These are phyloP conservation scores for Amauroascus verrucosus DNA, from an alignment of 2,329 filamentous ascomycete genomes.

Conservation along the genomic window DNA sequence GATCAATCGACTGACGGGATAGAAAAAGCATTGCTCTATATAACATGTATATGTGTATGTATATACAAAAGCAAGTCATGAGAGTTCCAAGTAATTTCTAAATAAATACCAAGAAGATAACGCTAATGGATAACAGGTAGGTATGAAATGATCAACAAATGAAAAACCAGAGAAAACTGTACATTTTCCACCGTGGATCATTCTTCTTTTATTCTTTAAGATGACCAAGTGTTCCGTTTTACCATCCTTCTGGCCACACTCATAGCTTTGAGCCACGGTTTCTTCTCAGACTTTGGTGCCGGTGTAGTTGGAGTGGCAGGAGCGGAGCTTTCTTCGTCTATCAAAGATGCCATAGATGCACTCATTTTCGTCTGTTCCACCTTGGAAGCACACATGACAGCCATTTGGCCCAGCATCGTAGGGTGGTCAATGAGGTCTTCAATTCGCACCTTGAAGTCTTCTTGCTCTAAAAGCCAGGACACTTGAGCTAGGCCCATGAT, in stretches of 20 bases:
- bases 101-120: no score
- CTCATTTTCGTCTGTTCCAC: slow-evolving; percentile 5
- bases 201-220: slow-evolving; percentile 13
- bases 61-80: no score
- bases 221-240: slow-evolving; percentile 14
- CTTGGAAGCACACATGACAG: slow-evolving; percentile 17
- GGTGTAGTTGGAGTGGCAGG: slow-evolving; percentile 7
- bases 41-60: no score
- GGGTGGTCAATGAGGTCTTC: slow-evolving; percentile 35
- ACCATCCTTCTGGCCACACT: slow-evolving; percentile 14
- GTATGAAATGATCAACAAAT: background rate
- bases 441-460: slow-evolving; percentile 31
- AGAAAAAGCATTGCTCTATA: no score
- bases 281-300: slow-evolving; percentile 12
- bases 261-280: slow-evolving; percentile 15
- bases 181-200: background rate
- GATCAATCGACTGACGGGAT: no score
- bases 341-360: slow-evolving; percentile 11
- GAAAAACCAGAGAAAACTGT: background rate
- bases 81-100: no score
- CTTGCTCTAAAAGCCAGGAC: slow-evolving; percentile 33
- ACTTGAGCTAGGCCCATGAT: slow-evolving; percentile 35
- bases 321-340: slow-evolving; percentile 7
- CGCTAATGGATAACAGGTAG: no score
- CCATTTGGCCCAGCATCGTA: slow-evolving; percentile 35